Evolutionary conservation across 139 green algal species (phyloP).

Genomic region (Coccomyxa sp.): DNA sequence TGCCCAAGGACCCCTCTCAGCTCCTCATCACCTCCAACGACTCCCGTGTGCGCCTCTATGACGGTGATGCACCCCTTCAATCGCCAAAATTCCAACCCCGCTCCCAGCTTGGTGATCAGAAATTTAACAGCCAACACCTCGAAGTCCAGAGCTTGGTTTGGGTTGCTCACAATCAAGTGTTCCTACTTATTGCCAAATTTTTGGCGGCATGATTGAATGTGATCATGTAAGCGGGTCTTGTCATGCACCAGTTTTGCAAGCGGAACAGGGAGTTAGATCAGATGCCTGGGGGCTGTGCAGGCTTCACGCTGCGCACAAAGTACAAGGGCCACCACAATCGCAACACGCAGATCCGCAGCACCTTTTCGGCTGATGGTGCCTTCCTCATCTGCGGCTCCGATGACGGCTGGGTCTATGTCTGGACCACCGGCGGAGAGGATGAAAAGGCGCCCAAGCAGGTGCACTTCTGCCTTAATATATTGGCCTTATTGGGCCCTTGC

Average conservation of each 20-base stretch:
- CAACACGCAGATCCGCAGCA: conserved; percentile 63
- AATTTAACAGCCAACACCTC: too few relatives aligned
- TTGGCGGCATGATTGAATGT: background rate
- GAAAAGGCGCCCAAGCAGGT: conserved; percentile 14
- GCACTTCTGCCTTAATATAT: background rate
- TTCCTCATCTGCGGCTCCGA: conserved; percentile 70
- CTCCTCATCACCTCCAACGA: conserved; percentile 88
- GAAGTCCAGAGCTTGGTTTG: too few relatives aligned
- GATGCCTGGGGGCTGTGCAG: conserved; percentile 8
- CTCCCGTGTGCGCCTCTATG: conserved; percentile 59
- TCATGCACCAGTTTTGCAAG: too few relatives aligned
- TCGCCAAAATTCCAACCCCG: background rate
- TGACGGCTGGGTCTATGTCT: conserved; percentile 75
- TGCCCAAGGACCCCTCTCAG: conserved; percentile 37
- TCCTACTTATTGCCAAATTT: background rate
- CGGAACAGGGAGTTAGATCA: too few relatives aligned
- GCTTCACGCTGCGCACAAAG: conserved; percentile 67
- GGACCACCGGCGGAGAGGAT: conserved; percentile 22
- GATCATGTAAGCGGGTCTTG: too few relatives aligned
- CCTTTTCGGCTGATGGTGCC: conserved; percentile 31
- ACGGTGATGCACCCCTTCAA: conserved; percentile 14
- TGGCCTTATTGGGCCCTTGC: too few relatives aligned
- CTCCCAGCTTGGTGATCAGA: background rate
- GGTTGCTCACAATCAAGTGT: background rate
- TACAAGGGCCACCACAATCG: conserved; percentile 85